These are phyloP conservation scores for Magnusiomyces suaveolens DNA, from an alignment of 1,139 yeast genomes.

Conservation along the genomic window DNA sequence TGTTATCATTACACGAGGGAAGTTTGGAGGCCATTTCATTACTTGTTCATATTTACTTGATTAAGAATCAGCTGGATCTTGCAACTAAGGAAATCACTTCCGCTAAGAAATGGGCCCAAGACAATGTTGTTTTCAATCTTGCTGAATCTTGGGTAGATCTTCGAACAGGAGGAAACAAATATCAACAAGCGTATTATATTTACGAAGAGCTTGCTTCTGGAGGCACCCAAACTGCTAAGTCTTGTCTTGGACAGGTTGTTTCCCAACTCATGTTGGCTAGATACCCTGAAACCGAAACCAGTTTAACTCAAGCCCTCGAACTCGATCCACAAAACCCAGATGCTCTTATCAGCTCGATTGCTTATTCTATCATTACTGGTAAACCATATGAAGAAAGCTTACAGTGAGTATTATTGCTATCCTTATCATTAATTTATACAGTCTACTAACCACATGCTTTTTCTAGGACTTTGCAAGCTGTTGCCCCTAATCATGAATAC, in stretches of 20 bases:
- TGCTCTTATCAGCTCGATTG: slow-evolving; percentile 49
- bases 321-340: slow-evolving; percentile 38
- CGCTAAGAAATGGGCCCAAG: slow-evolving; percentile 47
- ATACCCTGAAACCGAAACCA: slow-evolving; percentile 40
- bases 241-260: slow-evolving; percentile 40
- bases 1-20: slow-evolving; percentile 28
- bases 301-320: slow-evolving; percentile 38
- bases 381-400: slow-evolving; percentile 33
- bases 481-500: slow-evolving; percentile 44
- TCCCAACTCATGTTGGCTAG: slow-evolving; percentile 41
- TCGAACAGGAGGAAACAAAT: slow-evolving; percentile 47
- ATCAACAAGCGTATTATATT: slow-evolving; percentile 57
- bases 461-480: slow-evolving; percentile 31
- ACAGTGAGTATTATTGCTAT: slow-evolving; percentile 1
- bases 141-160: slow-evolving; percentile 54
- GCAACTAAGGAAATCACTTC: slow-evolving; percentile 30
- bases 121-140: slow-evolving; percentile 55
- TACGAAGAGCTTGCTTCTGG: slow-evolving; percentile 58
- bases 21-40: slow-evolving; percentile 32
- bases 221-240: slow-evolving; percentile 39
- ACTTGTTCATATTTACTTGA: slow-evolving; percentile 31
- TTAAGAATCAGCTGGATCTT: slow-evolving; percentile 28
- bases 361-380: slow-evolving; percentile 44
- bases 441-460: neutral
- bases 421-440: neutral